A percentile compares a stretch with the other conserved stretches of the same genome.
These are phyloP conservation scores for Fusarium sp. DNA, from an alignment of 2,329 filamentous ascomycete species.

Conservation along the genomic window DNA sequence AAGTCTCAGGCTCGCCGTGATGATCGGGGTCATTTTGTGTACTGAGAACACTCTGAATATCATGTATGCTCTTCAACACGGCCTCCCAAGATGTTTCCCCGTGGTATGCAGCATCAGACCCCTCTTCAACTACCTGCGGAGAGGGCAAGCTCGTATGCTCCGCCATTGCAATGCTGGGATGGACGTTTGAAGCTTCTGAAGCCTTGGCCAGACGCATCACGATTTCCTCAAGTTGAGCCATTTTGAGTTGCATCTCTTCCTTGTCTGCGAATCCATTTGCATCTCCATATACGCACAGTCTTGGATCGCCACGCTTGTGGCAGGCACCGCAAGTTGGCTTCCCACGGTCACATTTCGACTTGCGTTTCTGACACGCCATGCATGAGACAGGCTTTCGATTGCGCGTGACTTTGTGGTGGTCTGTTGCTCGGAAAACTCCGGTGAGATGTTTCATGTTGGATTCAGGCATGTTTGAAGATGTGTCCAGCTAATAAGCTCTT, in stretches of 20 bases:
- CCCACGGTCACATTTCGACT: conserved; percentile 53
- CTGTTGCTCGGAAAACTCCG: conserved; percentile 50
- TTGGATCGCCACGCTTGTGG: conserved; percentile 48
- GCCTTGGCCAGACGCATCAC: conserved; percentile 48
- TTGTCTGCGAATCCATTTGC: conserved; percentile 20
- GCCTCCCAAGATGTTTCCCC: conserved; percentile 53
- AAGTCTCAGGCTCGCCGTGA: neutral
- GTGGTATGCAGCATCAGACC: conserved; percentile 41
- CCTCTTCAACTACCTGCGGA: conserved; percentile 5
- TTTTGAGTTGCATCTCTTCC: conserved; percentile 50
- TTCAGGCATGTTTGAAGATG: conserved; percentile 31
- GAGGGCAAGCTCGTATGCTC: neutral
- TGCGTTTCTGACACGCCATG: conserved; percentile 52
- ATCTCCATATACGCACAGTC: conserved; percentile 46
- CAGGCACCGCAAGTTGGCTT: conserved; percentile 51
- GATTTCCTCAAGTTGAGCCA: conserved; percentile 53
- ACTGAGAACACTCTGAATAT: conserved; percentile 50
- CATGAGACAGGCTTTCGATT: conserved; percentile 54
- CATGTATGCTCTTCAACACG: conserved; percentile 52
- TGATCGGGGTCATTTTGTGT: conserved; percentile 16
- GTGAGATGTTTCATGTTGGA: conserved; percentile 36
- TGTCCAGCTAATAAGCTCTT: neutral
- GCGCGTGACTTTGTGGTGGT: conserved; percentile 47
- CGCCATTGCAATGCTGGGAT: neutral
- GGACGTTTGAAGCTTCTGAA: neutral